Percentiles rank a stretch among this genome's conserved stretches.
Conservation (phyloP, 2,329 filamentous ascomycete species). For the Septoria petroselini region DNA sequence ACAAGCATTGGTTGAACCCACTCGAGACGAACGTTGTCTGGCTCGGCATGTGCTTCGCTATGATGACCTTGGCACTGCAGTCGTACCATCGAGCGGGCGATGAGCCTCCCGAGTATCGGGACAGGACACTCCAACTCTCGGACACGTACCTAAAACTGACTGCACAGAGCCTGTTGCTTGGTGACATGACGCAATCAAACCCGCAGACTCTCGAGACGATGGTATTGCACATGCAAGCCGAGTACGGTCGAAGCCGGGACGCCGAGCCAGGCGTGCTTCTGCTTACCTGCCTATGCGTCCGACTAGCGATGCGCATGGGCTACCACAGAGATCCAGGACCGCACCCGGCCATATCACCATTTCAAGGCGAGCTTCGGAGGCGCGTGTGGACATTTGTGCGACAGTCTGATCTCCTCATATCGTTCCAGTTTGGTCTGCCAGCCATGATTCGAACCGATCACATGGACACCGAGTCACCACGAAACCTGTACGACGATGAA, state of each 20-base stretch:
- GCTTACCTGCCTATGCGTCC: slow-evolving; percentile 58
- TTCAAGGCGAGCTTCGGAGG: slow-evolving; percentile 69
- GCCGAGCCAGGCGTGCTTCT: slow-evolving; percentile 66
- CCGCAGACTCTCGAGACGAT: slow-evolving; percentile 76
- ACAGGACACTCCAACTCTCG: slow-evolving; percentile 53
- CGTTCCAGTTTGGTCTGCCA: slow-evolving; percentile 62
- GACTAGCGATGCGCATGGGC: slow-evolving; percentile 68
- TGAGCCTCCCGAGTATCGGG: slow-evolving; percentile 74
- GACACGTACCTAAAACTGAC: slow-evolving; percentile 64
- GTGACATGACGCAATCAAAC: slow-evolving; percentile 72
- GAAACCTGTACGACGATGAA: slow-evolving; percentile 79
- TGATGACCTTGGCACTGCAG: slow-evolving; percentile 73
- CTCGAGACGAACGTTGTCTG: slow-evolving; percentile 71
- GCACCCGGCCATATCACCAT: slow-evolving; percentile 68
- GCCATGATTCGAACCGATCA: slow-evolving; percentile 70
- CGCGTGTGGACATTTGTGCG: slow-evolving; percentile 66
- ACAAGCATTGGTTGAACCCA: slow-evolving; percentile 68
- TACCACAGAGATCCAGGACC: slow-evolving; percentile 75
- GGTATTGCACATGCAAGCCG: slow-evolving; percentile 70
- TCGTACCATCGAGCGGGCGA: slow-evolving; percentile 77
- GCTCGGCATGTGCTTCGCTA: slow-evolving; percentile 72
- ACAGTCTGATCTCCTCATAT: slow-evolving; percentile 72
- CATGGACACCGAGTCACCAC: slow-evolving; percentile 70
- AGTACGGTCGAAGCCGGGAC: slow-evolving; percentile 70
- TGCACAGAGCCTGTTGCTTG: slow-evolving; percentile 72